A percentile compares a stretch with the other conserved stretches of the same genome.
Conservation (phyloP, 305 asterid genomes). For the Solanum aculeatissimum region DNA sequence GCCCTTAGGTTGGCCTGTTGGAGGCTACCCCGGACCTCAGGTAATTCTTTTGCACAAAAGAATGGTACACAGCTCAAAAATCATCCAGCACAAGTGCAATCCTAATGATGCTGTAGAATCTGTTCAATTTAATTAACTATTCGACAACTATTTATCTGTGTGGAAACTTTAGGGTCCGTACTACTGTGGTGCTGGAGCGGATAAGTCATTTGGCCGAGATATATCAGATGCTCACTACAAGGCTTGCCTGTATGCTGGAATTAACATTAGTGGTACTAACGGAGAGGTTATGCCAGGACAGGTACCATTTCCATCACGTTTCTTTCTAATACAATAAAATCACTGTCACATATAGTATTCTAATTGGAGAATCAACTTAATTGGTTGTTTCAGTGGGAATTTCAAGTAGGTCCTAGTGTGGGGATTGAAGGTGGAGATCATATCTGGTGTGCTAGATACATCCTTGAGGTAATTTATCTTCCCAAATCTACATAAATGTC, state of each 20-base stretch:
- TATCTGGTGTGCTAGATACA: slow-evolving; percentile 91
- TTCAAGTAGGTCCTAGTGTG: slow-evolving; percentile 94
- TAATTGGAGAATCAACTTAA: neutral
- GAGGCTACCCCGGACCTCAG: slow-evolving; percentile 99
- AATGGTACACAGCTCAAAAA: neutral
- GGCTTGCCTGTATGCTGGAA: slow-evolving; percentile 97
- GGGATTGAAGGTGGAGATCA: slow-evolving; percentile 96
- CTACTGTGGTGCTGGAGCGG: slow-evolving; percentile 93
- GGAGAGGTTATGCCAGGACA: slow-evolving; percentile 99
- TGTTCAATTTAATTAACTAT: neutral
- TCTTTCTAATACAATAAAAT: neutral
- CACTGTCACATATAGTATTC: neutral
- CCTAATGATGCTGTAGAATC: neutral
- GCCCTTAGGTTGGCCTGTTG: slow-evolving; percentile 97
- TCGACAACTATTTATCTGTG: neutral
- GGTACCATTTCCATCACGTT: slow-evolving; percentile 28
- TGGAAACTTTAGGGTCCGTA: slow-evolving; percentile 72
- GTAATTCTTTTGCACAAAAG: slow-evolving; percentile 17
- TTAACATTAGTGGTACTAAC: slow-evolving; percentile 88
- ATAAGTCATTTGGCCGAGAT: slow-evolving; percentile 91
- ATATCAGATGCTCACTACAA: slow-evolving; percentile 96
- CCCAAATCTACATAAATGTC: neutral
- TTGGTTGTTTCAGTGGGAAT: slow-evolving; percentile 68
- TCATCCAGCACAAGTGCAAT: neutral
- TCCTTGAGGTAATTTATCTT: slow-evolving; percentile 64